Evolutionary conservation across 176 grass and related monocot species (phyloP).

Genomic region (Hordeum marinum): DNA sequence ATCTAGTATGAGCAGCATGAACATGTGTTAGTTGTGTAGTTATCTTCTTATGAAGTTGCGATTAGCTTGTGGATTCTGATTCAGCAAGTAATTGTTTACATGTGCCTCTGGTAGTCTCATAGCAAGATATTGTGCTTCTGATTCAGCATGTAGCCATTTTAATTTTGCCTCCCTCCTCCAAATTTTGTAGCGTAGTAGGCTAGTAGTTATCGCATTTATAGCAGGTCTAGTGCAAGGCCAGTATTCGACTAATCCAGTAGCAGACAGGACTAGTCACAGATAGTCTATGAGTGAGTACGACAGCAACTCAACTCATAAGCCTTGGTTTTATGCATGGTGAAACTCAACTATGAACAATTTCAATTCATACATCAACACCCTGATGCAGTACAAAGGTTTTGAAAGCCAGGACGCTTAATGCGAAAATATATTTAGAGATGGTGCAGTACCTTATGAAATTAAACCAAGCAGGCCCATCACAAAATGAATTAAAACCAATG

Average conservation of each 20-base stretch:
- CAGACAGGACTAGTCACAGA: not conserved
- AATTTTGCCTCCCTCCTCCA: not conserved
- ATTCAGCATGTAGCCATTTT: not conserved
- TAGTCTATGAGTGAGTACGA: not conserved
- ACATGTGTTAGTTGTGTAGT: not conserved
- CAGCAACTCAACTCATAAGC: not conserved
- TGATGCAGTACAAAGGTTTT: slow-evolving; percentile 11
- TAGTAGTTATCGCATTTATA: not conserved
- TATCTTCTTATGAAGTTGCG: not conserved
- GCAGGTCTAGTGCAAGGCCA: not conserved
- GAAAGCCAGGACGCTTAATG: not conserved
- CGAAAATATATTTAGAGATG: not conserved
- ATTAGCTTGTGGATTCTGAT: not conserved
- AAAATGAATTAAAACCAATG: not conserved
- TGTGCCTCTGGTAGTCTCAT: not conserved
- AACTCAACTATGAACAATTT: not conserved
- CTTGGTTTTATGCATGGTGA: not conserved
- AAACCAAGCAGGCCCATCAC: not conserved
- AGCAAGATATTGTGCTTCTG: not conserved
- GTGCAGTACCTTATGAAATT: not conserved
- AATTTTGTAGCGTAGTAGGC: not conserved
- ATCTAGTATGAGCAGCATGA: not conserved
- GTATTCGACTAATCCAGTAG: not conserved
- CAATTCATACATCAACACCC: not conserved
- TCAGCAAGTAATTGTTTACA: not conserved